These are phyloP conservation scores for Termitomyces sp. DNA, from an alignment of 1,284 basidiomycete species.

Conservation along the genomic window DNA sequence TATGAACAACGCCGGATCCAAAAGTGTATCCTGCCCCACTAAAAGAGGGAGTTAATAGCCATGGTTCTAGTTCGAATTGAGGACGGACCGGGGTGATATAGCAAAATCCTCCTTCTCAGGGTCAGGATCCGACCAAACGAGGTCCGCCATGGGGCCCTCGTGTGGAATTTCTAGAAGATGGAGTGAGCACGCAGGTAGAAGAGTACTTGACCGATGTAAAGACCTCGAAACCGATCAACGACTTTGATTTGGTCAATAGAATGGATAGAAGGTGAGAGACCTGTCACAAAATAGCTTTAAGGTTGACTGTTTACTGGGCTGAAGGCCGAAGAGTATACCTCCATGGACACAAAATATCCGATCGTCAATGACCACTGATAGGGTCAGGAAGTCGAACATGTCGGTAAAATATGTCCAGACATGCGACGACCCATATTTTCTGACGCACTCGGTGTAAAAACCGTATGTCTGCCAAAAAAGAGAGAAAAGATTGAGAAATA, in stretches of 20 bases:
- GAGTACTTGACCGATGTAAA: conserved; percentile 18
- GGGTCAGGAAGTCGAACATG: conserved; percentile 99
- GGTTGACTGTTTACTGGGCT: conserved; percentile 11
- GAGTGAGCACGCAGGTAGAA: conserved; percentile 17
- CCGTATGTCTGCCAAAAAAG: conserved; percentile 81
- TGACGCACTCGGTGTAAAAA: conserved; percentile 97
- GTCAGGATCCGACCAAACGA: conserved; percentile 99
- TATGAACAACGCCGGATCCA: conserved; percentile 97
- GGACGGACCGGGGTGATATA: conserved; percentile 86
- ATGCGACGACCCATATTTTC: conserved; percentile 94
- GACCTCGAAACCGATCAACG: conserved; percentile 95
- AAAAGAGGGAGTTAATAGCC: conserved; percentile 19
- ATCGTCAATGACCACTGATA: conserved; percentile 98
- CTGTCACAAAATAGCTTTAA: conserved; percentile 35
- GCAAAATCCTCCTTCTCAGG: conserved; percentile 99
- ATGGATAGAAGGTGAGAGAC: conserved; percentile 95
- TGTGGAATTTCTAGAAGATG: conserved; percentile 85
- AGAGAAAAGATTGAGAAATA: conserved; percentile 19
- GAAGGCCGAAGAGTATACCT: conserved; percentile 44
- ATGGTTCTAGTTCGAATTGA: conserved; percentile 14
- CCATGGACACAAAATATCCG: conserved; percentile 99
- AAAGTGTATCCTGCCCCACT: conserved; percentile 99
- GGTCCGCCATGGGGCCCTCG: conserved; percentile 99
- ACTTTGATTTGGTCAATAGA: conserved; percentile 99
- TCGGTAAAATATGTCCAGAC: conserved; percentile 99